Evolutionary conservation across 345 rosid species (phyloP), one percentile per base, ranked within the genome.

Genomic region (Anacardium occidentale): DNA sequence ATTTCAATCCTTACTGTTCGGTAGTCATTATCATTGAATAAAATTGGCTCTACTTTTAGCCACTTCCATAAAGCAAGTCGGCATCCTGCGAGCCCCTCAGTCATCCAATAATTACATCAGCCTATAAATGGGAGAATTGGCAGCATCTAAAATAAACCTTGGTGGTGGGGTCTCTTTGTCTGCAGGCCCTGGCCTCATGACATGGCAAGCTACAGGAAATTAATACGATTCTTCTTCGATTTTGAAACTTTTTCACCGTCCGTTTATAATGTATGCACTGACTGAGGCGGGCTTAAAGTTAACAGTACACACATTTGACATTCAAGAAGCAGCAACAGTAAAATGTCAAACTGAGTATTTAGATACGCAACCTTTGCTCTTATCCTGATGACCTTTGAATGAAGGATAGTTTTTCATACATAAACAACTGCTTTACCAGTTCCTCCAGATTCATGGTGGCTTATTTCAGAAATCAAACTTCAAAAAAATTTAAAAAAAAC

Each of bases 241-340:
- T 50, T 50, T 50, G n/a, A 13, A 50, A 50, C 53, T 50, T 25
- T 13, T 59, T 59, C 4, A 29, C 32, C 32, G 17, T 59, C 63
- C 32, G 29, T 42, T 4, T 5, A 11, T 59, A 59, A 59, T 59
- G 60, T 66, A 51, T 29, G 70, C 59, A 52, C 40, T 66, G 32
- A 29, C 32, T 29, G 70, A 66, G 24, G 71, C 53, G 61, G 32
- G 71, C 53, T 20, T 67, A n/a, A 34, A 67, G 45, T 67, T 13
- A 66, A 29, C 55, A 66, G 17, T 7, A 37, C 25, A 22, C 42
- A 7, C 8, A 37, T 37, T 37, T 37, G 72, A 56, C 64, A 15
- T 57, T 69, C 73, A 32, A 56, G 63, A 56, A 69, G 18, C 21
- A 24, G 18, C 14, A 34, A 37, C n/a, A n/a, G 55, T 44, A 42